Evolutionary conservation across 371 early-diverging fungal species (phyloP).

Genomic region (Actinomortierella wolfii): DNA sequence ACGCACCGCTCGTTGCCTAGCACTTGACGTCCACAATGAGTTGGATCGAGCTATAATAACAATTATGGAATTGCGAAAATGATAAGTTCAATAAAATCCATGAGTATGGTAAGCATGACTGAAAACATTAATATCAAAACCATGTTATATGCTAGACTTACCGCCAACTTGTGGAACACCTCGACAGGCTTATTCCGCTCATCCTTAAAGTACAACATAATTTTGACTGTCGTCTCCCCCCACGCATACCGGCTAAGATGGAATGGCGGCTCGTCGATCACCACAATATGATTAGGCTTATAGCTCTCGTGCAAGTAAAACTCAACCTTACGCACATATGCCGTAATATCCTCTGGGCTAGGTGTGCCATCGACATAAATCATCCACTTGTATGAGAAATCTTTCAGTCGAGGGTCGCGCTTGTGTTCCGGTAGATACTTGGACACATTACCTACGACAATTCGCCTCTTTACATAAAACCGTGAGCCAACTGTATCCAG

Average conservation of each 20-base stretch:
- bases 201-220: slow-evolving; percentile 79
- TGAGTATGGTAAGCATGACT: background rate
- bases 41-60: slow-evolving; percentile 65
- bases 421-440: slow-evolving; percentile 70
- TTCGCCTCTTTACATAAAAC: slow-evolving; percentile 81
- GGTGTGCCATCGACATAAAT: slow-evolving; percentile 76
- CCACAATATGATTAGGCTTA: slow-evolving; percentile 85
- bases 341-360: slow-evolving; percentile 55
- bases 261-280: slow-evolving; percentile 80
- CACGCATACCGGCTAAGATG: slow-evolving; percentile 86
- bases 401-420: slow-evolving; percentile 62
- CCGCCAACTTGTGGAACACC: slow-evolving; percentile 82
- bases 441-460: slow-evolving; percentile 88
- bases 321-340: slow-evolving; percentile 81
- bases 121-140: background rate
- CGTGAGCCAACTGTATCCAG: slow-evolving; percentile 67
- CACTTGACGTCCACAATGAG: slow-evolving; percentile 70
- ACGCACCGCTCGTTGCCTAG: slow-evolving; percentile 75
- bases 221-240: slow-evolving; percentile 92
- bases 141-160: slow-evolving; percentile 24
- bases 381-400: slow-evolving; percentile 90
- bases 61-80: background rate
- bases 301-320: slow-evolving; percentile 91
- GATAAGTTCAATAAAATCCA: slow-evolving; percentile 12
- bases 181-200: slow-evolving; percentile 83